These are phyloP conservation scores for Piromyces sp. DNA, from an alignment of 192 early-diverging fungal species.

Conservation along the genomic window DNA sequence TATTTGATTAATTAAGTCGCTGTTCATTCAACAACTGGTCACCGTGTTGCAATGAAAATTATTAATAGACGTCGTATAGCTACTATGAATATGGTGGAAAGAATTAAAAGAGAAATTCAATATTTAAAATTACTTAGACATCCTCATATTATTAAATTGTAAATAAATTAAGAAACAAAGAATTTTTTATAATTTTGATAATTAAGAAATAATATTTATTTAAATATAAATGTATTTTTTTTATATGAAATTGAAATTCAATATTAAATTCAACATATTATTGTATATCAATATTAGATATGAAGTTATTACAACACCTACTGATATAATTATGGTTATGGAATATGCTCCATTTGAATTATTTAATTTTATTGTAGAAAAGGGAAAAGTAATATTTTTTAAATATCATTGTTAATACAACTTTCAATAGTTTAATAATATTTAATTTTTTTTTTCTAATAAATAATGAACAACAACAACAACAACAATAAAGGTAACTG, in stretches of 20 bases:
- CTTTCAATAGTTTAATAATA: no score
- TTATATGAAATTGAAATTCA: no score
- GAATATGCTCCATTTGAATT: constrained; percentile 66
- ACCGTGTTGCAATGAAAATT: constrained; percentile 92
- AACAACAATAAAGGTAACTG: not conserved
- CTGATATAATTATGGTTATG: constrained; percentile 87
- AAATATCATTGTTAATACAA: no score
- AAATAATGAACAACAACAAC: no score
- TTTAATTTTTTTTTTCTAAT: no score
- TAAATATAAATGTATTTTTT: no score
- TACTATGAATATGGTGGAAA: constrained; percentile 84
- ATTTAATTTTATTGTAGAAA: constrained; percentile 58
- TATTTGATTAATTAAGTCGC: constrained; percentile 49
- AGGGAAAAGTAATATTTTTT: constrained; percentile 1
- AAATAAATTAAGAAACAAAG: constrained; percentile 6
- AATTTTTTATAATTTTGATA: no score
- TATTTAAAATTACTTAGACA: constrained; percentile 86
- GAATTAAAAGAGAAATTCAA: constrained; percentile 94
- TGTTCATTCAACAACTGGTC: constrained; percentile 83
- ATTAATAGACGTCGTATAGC: constrained; percentile 83
- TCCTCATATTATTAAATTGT: constrained; percentile 97
- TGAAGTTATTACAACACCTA: constrained; percentile 90
- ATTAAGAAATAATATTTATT: no score
- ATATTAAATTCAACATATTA: no score
- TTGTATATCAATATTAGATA: constrained; percentile 22